phyloP scores from a whole-genome alignment of 495 filamentous ascomycete species.

The Letharia lupina region DNA sequence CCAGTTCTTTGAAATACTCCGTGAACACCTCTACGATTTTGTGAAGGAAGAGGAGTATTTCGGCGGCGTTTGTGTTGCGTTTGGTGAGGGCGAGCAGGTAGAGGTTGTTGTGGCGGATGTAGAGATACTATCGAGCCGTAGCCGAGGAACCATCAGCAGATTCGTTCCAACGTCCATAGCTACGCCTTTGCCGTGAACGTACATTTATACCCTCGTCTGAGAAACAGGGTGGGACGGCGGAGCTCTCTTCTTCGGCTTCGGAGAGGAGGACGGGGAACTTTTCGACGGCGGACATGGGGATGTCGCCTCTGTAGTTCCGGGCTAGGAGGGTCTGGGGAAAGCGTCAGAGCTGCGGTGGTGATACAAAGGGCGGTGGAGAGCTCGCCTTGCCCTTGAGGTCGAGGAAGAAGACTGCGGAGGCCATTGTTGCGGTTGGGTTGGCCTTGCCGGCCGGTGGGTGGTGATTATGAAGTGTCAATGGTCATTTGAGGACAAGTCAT shows the following conservation, averaged over 20 bases:
- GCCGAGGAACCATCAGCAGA: conserved; percentile 3
- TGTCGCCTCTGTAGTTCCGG: conserved; percentile 97
- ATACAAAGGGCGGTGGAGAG: conserved; percentile 11
- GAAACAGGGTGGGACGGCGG: conserved; percentile 95
- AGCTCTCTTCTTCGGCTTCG: conserved; percentile 99
- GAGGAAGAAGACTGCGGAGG: conserved; percentile 96
- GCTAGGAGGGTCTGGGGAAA: conserved; percentile 78
- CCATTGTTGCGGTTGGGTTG: conserved; percentile 61
- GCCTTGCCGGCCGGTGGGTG: not conserved
- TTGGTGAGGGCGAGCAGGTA: conserved; percentile 98
- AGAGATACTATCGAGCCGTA: conserved; percentile 66
- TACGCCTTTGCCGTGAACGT: conserved; percentile 28
- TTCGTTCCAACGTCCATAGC: not conserved
- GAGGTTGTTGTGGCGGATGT: conserved; percentile 99
- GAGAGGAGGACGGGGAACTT: conserved; percentile 94
- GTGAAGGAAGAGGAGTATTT: conserved; percentile 96
- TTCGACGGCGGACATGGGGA: conserved; percentile 98
- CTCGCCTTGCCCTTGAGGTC: conserved; percentile 98
- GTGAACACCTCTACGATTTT: conserved; percentile 98
- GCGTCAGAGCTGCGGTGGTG: conserved; percentile 29
- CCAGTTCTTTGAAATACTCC: conserved; percentile 98
- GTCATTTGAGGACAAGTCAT: not conserved
- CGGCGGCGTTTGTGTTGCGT: conserved; percentile 97
- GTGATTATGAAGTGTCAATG: not conserved
- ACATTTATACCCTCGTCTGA: conserved; percentile 98